Conservation (phyloP, 1,139 yeast genomes). For the Blastobotrys buckinghamii region DNA sequence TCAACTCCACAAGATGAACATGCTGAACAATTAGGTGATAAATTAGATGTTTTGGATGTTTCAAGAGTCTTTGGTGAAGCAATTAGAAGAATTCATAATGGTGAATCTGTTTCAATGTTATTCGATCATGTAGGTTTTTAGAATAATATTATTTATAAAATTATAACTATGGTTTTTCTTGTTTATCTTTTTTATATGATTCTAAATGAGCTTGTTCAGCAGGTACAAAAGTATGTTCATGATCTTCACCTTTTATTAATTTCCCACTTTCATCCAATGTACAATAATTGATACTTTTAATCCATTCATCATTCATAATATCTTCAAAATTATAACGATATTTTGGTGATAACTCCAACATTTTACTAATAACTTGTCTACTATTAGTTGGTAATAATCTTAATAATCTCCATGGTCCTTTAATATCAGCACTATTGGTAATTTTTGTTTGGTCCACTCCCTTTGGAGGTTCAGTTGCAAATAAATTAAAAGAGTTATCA, state of each 20-base stretch:
- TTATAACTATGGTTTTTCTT: background rate
- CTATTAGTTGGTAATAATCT: conserved; percentile 83
- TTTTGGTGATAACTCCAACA: conserved; percentile 64
- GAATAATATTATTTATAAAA: background rate
- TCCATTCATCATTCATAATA: conserved; percentile 67
- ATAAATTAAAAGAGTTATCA: conserved; percentile 79
- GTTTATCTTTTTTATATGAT: conserved; percentile 31
- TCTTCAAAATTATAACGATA: conserved; percentile 67
- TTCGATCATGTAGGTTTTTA: conserved; percentile 56
- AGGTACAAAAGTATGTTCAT: conserved; percentile 51
- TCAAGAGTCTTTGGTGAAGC: conserved; percentile 89
- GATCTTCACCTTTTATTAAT: conserved; percentile 44
- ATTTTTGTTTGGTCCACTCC: conserved; percentile 13
- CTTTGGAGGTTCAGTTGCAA: conserved; percentile 40
- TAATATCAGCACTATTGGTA: conserved; percentile 22
- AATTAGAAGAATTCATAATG: conserved; percentile 91
- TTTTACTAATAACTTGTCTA: conserved; percentile 66
- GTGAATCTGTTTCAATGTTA: conserved; percentile 90
- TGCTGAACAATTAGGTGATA: conserved; percentile 45
- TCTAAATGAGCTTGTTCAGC: conserved; percentile 44
- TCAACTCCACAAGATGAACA: conserved; percentile 79
- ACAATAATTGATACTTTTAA: conserved; percentile 47
- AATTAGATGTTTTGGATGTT: conserved; percentile 80
- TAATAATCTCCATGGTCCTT: conserved; percentile 85
- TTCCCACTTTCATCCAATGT: conserved; percentile 39